Evolutionary conservation across 768 basidiomycete species (phyloP), one percentile per base, ranked within the genome.

Genomic region (Lentinula sp.): DNA sequence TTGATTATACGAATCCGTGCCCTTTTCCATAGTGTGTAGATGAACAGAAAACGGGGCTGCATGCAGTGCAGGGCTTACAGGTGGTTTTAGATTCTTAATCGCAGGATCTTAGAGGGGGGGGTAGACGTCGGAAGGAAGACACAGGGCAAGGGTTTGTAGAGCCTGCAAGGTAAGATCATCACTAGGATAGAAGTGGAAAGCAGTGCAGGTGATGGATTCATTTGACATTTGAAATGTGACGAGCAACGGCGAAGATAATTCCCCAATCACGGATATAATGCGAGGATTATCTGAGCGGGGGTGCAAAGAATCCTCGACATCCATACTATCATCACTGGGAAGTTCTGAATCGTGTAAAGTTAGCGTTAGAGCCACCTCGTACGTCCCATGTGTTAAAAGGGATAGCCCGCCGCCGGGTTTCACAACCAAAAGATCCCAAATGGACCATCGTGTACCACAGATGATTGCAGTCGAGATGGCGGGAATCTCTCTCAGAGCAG

Each of bases 401-500:
- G 75, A 71, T 9, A 93, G 71, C 8, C 70, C 70, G 35, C 85
- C 79, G 51, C 83, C 76, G 2, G 85, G 79, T 52, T 81, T 84
- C 52, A 92, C 71, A 15, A 88, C 72, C 4, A 96, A 72, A 9
- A 94, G 74, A 70, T 97, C 95, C 69, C 79, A 79, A 13, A 92
- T 77, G 13, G 77, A 73, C 6, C 73, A 73, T 18, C 94, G 84
- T 3, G 88, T 89, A 1, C 85, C 82, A 18, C 81, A 76, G 42
- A 94, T 72, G 3, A 90, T 74, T 0, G 81, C 75, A 0, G 83
- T 79, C 2, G 86, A 82, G 1, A 82, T 66, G 0, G 82, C 88
- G 7, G 74, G 73, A 42, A 69, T 56, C 45, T 75, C 70, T 0
- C 74, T 66, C 13, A 80, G 20, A n/a, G 69, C 72, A 1, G 66